phyloP scores from a whole-genome alignment of 805 yeast species.

The Cyberlindnera galapagoensis region DNA sequence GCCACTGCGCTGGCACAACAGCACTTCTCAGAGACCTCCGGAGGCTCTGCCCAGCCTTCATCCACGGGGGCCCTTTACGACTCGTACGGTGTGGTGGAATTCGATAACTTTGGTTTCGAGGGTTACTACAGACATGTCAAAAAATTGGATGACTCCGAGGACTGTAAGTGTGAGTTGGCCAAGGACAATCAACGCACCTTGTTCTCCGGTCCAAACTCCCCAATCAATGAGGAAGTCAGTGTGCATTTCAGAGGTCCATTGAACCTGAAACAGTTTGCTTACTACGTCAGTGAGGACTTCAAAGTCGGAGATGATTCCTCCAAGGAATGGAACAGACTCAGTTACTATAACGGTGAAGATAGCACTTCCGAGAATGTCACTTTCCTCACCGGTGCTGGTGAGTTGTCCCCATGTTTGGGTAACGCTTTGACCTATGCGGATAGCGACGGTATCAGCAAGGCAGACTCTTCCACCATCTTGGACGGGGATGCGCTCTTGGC shows the following conservation, averaged over 20 bases:
- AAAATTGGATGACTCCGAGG: conserved; percentile 33
- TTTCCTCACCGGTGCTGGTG: conserved; percentile 60
- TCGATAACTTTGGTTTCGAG: conserved; percentile 47
- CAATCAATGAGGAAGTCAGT: conserved; percentile 60
- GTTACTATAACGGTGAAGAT: conserved; percentile 48
- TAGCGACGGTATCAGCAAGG: conserved; percentile 44
- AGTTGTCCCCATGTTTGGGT: conserved; percentile 57
- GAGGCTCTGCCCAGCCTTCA: conserved; percentile 4
- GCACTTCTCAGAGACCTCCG: too few species aligned
- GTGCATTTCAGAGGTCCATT: conserved; percentile 80
- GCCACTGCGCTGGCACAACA: too few species aligned
- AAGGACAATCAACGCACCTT: conserved; percentile 29
- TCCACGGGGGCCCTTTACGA: conserved; percentile 11
- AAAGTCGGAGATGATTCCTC: conserved; percentile 26
- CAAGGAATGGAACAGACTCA: conserved; percentile 50
- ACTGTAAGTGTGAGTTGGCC: conserved; percentile 42
- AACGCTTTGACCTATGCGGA: conserved; percentile 59
- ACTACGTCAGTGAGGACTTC: conserved; percentile 43
- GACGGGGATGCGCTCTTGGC: conserved; percentile 40
- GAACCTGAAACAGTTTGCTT: conserved; percentile 52
- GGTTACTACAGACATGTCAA: conserved; percentile 47
- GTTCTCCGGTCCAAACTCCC: conserved; percentile 57
- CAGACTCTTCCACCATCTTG: conserved; percentile 42
- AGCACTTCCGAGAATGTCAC: conserved; percentile 57
- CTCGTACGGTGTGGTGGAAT: conserved; percentile 36